Evolutionary conservation across 176 grass and related monocot species (phyloP).

Genomic region (Hordeum marinum): DNA sequence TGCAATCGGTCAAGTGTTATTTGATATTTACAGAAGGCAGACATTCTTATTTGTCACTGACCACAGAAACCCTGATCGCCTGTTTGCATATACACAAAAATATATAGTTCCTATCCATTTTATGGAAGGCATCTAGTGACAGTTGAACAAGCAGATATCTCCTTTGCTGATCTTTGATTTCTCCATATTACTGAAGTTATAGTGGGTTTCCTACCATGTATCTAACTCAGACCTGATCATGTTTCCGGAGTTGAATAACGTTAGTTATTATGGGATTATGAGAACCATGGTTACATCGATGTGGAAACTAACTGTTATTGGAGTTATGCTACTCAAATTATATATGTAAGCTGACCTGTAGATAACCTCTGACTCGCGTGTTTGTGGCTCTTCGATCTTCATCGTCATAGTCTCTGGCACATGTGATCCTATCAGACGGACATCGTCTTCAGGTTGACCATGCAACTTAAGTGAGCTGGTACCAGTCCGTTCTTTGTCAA

Average conservation of each 20-base stretch:
- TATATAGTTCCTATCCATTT: not conserved
- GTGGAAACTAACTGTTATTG: not conserved
- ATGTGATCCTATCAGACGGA: not conserved
- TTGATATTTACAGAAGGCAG: not conserved
- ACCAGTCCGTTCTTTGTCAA: not conserved
- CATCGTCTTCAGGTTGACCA: not conserved
- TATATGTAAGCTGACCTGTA: not conserved
- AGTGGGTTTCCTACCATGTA: not conserved
- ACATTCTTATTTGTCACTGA: not conserved
- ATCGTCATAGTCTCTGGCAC: not conserved
- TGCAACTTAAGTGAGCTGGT: slow-evolving; percentile 2
- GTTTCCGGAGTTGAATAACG: not conserved
- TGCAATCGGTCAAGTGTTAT: not conserved
- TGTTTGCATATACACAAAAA: not conserved
- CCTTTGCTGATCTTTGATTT: not conserved
- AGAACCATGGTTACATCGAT: not conserved
- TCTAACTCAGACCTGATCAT: not conserved
- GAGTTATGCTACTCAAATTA: not conserved
- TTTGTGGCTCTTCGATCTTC: not conserved
- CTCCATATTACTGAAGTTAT: not conserved
- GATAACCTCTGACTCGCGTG: not conserved
- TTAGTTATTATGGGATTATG: not conserved
- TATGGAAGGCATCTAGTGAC: not conserved
- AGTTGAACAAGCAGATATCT: not conserved
- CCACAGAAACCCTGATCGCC: not conserved